Conservation (phyloP, 495 filamentous ascomycete species). For the Penicillium goetzii region DNA sequence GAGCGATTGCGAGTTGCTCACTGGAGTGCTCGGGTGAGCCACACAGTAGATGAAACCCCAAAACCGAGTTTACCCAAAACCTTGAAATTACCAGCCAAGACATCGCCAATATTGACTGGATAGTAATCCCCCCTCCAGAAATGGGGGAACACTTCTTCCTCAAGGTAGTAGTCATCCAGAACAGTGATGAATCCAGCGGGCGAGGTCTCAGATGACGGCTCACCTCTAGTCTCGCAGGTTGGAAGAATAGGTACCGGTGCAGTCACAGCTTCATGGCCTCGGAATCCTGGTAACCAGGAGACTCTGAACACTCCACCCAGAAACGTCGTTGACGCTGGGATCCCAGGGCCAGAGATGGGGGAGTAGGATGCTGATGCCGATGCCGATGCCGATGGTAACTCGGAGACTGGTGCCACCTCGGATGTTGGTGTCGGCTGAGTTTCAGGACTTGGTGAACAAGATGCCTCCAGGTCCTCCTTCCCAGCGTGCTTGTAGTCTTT, state of each 20-base stretch:
- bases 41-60: background rate
- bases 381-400: background rate
- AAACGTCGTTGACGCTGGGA: background rate
- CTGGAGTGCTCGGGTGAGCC: background rate
- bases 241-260: no score
- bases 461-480: no score
- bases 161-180: background rate
- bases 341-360: background rate
- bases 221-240: no score
- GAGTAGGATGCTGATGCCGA: background rate
- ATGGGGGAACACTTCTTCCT: background rate
- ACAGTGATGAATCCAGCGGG: background rate
- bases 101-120: background rate
- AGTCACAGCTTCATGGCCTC: no score
- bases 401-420: no score
- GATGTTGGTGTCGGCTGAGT: no score
- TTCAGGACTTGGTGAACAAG: no score
- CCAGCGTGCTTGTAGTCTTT: no score
- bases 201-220: no score
- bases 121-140: background rate
- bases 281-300: no score
- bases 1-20: background rate
- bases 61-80: background rate
- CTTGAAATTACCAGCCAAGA: background rate
- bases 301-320: background rate